Evolutionary conservation across 371 early-diverging fungal species (phyloP).

Genomic region (Mortierella sp.): DNA sequence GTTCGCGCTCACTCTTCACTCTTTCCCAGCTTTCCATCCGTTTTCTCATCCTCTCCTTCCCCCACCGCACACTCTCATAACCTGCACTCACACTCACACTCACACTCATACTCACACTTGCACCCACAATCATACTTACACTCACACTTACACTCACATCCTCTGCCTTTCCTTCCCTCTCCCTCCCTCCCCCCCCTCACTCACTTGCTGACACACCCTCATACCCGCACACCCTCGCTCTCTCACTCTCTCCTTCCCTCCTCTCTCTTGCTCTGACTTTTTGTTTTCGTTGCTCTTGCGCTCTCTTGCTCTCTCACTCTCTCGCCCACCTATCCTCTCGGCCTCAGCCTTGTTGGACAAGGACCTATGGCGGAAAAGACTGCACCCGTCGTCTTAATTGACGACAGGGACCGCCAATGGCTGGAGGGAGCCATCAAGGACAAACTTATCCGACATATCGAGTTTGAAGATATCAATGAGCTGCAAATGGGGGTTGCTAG

Average conservation of each 20-base stretch:
- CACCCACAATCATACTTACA: no score
- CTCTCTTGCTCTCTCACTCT: no score
- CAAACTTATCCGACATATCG: constrained; percentile 42
- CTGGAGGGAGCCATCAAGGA: constrained; percentile 37
- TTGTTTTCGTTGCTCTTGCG: no score
- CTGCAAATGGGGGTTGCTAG: constrained; percentile 41
- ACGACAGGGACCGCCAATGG: constrained; percentile 44
- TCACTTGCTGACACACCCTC: neutral
- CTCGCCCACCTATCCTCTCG: no score
- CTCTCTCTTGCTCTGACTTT: neutral
- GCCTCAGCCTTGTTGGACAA: no score
- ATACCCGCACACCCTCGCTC: neutral
- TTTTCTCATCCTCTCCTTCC: no score
- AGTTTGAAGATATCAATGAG: constrained; percentile 36
- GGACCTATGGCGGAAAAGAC: constrained; percentile 37
- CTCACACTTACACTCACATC: no score
- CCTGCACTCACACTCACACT: no score
- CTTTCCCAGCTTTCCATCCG: no score
- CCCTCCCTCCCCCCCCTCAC: neutral
- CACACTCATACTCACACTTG: no score
- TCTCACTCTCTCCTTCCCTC: neutral
- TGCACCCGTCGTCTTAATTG: constrained; percentile 39
- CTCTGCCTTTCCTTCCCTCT: neutral
- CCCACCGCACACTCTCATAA: no score
- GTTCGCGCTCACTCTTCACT: no score